Percentiles rank a stretch among this genome's conserved stretches.
These are phyloP conservation scores for Ceratocystis cubensis DNA, from an alignment of 2,329 filamentous ascomycete species.

Conservation along the genomic window DNA sequence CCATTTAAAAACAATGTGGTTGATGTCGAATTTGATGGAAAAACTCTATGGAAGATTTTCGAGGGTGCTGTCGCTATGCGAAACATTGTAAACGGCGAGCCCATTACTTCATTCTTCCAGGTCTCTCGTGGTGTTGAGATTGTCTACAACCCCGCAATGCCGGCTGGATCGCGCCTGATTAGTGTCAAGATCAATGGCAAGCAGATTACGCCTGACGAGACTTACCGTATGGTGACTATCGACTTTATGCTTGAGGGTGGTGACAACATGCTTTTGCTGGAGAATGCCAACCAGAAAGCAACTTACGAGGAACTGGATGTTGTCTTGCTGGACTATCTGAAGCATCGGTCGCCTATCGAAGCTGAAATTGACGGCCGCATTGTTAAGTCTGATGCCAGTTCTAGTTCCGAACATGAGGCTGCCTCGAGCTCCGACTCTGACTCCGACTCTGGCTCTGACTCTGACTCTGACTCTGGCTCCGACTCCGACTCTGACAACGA, in stretches of 20 bases:
- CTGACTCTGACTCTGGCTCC: background rate
- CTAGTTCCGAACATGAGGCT: background rate
- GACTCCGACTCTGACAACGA: background rate
- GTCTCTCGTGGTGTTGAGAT: conserved; percentile 45
- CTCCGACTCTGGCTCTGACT: background rate
- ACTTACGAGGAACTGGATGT: conserved; percentile 42
- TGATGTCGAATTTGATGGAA: conserved; percentile 41
- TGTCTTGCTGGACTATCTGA: conserved; percentile 40
- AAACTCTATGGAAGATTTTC: conserved; percentile 43
- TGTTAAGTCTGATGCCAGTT: conserved; percentile 1
- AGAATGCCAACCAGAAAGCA: conserved; percentile 25
- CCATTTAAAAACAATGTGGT: conserved; percentile 54
- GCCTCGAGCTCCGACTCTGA: background rate
- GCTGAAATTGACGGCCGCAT: conserved; percentile 39
- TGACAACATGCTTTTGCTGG: conserved; percentile 44
- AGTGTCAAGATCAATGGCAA: conserved; percentile 38
- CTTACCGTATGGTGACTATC: conserved; percentile 48
- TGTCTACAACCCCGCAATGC: conserved; percentile 42
- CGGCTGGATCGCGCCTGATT: conserved; percentile 39
- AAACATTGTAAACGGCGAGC: conserved; percentile 41
- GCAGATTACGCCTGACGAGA: conserved; percentile 31
- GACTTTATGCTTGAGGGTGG: conserved; percentile 52
- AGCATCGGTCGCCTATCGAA: conserved; percentile 36
- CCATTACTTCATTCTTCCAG: conserved; percentile 48
- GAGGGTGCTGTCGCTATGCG: conserved; percentile 45